Evolutionary conservation across 495 filamentous ascomycete species (phyloP).

Genomic region (Lophiostoma macrostomum): DNA sequence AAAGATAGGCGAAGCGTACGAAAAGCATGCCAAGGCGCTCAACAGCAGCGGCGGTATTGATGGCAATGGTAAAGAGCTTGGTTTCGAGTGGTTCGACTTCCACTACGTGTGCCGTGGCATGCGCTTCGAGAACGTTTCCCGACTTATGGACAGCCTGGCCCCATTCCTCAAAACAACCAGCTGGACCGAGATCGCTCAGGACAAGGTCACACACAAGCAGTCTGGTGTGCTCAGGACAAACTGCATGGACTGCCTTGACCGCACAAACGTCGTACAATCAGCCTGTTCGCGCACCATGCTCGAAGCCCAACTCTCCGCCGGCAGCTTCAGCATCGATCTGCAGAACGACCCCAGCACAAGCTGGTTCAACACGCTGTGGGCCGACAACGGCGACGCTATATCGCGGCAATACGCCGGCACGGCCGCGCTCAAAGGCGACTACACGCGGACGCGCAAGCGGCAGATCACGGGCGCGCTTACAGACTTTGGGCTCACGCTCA

Average conservation of each 20-base stretch:
- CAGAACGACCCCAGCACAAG: slow-evolving; percentile 68
- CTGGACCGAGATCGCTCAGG: slow-evolving; percentile 47
- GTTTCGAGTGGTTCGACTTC: slow-evolving; percentile 95
- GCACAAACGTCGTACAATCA: slow-evolving; percentile 90
- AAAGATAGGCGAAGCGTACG: slow-evolving; percentile 72
- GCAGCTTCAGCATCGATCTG: slow-evolving; percentile 65
- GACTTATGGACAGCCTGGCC: slow-evolving; percentile 68
- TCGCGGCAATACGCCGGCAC: slow-evolving; percentile 77
- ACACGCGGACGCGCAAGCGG: slow-evolving; percentile 83
- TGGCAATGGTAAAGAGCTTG: slow-evolving; percentile 51
- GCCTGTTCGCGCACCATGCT: slow-evolving; percentile 75
- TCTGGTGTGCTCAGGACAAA: slow-evolving; percentile 80
- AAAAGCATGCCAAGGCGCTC: slow-evolving; percentile 58
- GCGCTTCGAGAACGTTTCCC: slow-evolving; percentile 90
- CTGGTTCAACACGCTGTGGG: slow-evolving; percentile 96
- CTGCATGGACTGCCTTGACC: slow-evolving; percentile 96
- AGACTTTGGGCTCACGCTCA: slow-evolving; percentile 86
- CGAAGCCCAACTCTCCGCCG: slow-evolving; percentile 68
- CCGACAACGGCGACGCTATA: slow-evolving; percentile 83
- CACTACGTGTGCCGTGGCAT: slow-evolving; percentile 87
- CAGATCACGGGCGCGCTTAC: slow-evolving; percentile 88
- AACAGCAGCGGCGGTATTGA: slow-evolving; percentile 60
- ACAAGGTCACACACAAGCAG: slow-evolving; percentile 48
- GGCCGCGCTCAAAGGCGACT: slow-evolving; percentile 91
- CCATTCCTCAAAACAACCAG: slow-evolving; percentile 61